Evolutionary conservation across 2,329 filamentous ascomycete species (phyloP).

Genomic region (Cercospora zeina): DNA sequence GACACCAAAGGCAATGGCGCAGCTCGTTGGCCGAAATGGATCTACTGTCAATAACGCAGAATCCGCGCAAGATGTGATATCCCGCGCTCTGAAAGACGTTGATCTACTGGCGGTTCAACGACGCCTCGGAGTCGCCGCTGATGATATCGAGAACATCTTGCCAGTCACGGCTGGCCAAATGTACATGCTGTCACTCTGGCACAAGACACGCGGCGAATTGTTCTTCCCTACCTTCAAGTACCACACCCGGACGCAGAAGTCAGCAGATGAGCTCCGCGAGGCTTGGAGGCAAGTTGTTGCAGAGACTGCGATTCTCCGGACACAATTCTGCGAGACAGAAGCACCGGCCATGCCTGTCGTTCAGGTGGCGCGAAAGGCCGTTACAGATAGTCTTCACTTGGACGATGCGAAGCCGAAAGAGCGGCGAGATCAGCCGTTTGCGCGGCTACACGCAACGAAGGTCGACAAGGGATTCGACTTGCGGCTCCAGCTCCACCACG

Average conservation of each 20-base stretch:
- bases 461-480: slow-evolving; percentile 32
- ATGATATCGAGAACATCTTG: slow-evolving; percentile 58
- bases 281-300: slow-evolving; percentile 64
- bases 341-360: slow-evolving; percentile 54
- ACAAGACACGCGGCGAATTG: slow-evolving; percentile 62
- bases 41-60: slow-evolving; percentile 40
- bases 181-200: slow-evolving; percentile 78
- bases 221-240: slow-evolving; percentile 77
- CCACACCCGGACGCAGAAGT: slow-evolving; percentile 47
- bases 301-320: slow-evolving; percentile 66
- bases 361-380: slow-evolving; percentile 60
- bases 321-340: slow-evolving; percentile 57
- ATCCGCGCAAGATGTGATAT: slow-evolving; percentile 25
- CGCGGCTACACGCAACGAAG: slow-evolving; percentile 27
- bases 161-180: slow-evolving; percentile 75
- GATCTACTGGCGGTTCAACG: slow-evolving; percentile 13
- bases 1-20: slow-evolving; percentile 66
- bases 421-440: slow-evolving; percentile 28
- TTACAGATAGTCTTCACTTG: slow-evolving; percentile 39
- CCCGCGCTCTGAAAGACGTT: slow-evolving; percentile 19
- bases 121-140: slow-evolving; percentile 42
- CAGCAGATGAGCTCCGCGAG: slow-evolving; percentile 47
- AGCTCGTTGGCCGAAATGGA: slow-evolving; percentile 30
- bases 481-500: slow-evolving; percentile 70
- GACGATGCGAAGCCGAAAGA: slow-evolving; percentile 18